Evolutionary conservation across 192 early-diverging fungal genomes (phyloP).

Genomic region (Entomortierella lignicola): DNA sequence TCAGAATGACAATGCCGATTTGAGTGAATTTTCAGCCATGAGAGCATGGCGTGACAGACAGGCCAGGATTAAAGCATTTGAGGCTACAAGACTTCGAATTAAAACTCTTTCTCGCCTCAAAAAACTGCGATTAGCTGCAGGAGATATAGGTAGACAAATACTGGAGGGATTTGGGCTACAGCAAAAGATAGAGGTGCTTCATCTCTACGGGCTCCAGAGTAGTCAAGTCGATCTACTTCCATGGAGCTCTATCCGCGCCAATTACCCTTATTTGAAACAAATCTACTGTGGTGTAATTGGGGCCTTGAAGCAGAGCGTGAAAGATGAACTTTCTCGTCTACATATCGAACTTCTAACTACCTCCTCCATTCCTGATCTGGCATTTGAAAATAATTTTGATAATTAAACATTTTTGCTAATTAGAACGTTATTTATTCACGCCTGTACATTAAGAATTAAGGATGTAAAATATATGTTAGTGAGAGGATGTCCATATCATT

Average conservation of each 20-base stretch:
- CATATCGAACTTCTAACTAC: conserved; percentile 22
- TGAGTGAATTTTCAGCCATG: conserved; percentile 1
- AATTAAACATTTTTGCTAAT: not conserved
- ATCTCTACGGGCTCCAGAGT: conserved; percentile 32
- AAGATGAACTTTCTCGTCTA: conserved; percentile 8
- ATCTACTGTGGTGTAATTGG: conserved; percentile 25
- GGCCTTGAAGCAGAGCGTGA: not conserved
- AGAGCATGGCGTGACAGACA: conserved; percentile 9
- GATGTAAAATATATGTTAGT: not conserved
- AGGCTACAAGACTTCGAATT: not conserved
- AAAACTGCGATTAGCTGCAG: conserved; percentile 17
- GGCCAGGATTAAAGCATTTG: conserved; percentile 14
- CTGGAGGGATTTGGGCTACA: conserved; percentile 1
- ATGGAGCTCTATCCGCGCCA: not conserved
- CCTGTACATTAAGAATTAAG: not conserved
- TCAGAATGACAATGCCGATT: not conserved
- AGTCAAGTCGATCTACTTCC: conserved; percentile 2
- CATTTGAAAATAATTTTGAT: conserved; percentile 33
- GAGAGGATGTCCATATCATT: not conserved
- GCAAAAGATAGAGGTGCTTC: conserved; percentile 21
- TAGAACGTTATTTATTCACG: not conserved
- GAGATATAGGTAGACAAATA: conserved; percentile 14
- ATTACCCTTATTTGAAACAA: conserved; percentile 14
- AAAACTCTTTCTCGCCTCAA: conserved; percentile 12
- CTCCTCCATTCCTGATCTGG: conserved; percentile 19